Evolutionary conservation across 495 filamentous ascomycete genomes (phyloP), one percentile per base, ranked within the genome.

Genomic region (Trichocladium uniseriatum): DNA sequence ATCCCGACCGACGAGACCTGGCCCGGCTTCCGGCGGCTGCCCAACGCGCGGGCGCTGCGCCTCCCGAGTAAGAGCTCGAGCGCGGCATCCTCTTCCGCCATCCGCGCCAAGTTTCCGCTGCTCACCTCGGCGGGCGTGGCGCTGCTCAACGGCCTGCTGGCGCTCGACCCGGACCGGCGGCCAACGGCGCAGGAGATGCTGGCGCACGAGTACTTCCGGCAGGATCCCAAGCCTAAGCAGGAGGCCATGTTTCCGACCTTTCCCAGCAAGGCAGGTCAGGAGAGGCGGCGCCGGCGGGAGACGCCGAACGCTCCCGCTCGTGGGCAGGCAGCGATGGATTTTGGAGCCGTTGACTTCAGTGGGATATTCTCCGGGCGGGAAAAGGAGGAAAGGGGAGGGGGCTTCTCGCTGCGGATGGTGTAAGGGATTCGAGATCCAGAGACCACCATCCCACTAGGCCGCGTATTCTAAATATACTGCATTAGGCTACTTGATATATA

Each of bases 251-350:
- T 94, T 55, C 87, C 87, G 14, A 90, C 87, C 0, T 98, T 95
- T 61, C 92, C 92, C 2, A 89, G 83, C 42, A 96, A 95, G 67
- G 92, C 91, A 0, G 88, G 89, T 1, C 85, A 91, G 75, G 92
- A 98, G 75, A 86, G 82, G 61, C 65, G 89, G 57, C 71, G 87
- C 51, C 69, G 78, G 27, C 65, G 79, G 22, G 81, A 77, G 48
- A 95, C 83, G 36, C 92, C 92, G 2, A 84, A 87, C 58, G 92
- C 92, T n/a, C 92, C 92, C 2, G 82, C 77, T 28, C 69, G 89
- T 6, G 91, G 90, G 0, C 80, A 84, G 56, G 85, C 81, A 43
- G 82, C 81, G 2, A 76, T 66, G 43, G 69, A 89, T 41, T 68
- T 73, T 11, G 80, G 75, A 0, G 70, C 79, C 49, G 77, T 89